These are phyloP conservation scores for Aegilops speltoides DNA, from an alignment of 176 grass and related monocot species.

Conservation along the genomic window DNA sequence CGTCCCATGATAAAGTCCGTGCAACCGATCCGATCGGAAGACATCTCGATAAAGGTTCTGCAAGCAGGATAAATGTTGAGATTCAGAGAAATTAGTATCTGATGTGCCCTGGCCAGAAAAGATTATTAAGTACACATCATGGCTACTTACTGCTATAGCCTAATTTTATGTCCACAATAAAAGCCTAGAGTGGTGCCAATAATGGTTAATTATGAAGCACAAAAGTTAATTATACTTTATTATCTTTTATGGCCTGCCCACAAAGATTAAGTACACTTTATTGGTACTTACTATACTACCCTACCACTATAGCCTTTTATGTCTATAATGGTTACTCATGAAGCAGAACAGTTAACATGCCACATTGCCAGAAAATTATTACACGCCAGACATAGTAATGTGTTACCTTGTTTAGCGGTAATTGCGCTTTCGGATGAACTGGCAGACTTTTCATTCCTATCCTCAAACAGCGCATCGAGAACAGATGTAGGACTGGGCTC, in stretches of 20 bases:
- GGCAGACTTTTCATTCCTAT: conserved; percentile 49
- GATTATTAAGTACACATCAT: conserved; percentile 26
- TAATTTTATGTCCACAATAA: conserved; percentile 18
- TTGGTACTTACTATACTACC: not conserved
- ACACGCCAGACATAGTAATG: not conserved
- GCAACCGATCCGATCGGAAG: conserved; percentile 78
- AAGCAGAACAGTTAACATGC: not conserved
- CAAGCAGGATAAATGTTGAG: conserved; percentile 25
- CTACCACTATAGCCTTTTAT: not conserved
- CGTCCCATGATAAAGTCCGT: conserved; percentile 80
- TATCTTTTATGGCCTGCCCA: conserved; percentile 13
- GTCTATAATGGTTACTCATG: not conserved
- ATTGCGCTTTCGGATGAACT: conserved; percentile 46
- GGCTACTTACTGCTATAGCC: not conserved
- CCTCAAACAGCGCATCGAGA: conserved; percentile 79
- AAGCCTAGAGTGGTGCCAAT: conserved; percentile 3
- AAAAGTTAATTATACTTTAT: not conserved
- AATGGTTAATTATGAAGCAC: conserved; percentile 16
- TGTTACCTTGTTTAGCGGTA: conserved; percentile 57
- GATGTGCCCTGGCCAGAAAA: conserved; percentile 13
- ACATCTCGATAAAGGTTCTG: conserved; percentile 66
- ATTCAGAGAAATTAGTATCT: not conserved
- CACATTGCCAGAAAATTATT: not conserved
- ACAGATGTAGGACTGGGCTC: conserved; percentile 96
- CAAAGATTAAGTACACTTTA: conserved; percentile 21